Evolutionary conservation across 1,139 yeast species (phyloP).

Genomic region (Casaregolazyma suthepensis): DNA sequence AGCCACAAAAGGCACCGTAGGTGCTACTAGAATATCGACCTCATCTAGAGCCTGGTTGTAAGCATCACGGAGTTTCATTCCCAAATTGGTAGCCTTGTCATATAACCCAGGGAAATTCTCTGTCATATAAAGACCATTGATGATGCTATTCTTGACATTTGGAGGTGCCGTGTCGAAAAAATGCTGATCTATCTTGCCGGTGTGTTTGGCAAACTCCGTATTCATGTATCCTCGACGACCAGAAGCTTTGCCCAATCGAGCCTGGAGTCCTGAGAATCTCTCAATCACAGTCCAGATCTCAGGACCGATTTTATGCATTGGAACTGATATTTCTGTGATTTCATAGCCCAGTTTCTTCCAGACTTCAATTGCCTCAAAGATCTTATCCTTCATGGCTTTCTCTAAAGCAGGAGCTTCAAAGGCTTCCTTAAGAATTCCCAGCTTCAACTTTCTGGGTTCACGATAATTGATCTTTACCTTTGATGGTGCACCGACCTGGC

Average conservation of each 20-base stretch:
- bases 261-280: constrained; percentile 28
- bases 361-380: constrained; percentile 28
- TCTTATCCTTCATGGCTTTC: constrained; percentile 26
- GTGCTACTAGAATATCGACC: constrained; percentile 28
- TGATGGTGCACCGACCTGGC: constrained; percentile 26
- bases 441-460: constrained; percentile 20
- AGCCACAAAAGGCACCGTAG: constrained; percentile 29
- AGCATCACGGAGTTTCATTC: constrained; percentile 31
- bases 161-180: constrained; percentile 31
- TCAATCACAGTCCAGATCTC: constrained; percentile 35
- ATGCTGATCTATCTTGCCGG: constrained; percentile 26
- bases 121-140: constrained; percentile 31
- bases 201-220: constrained; percentile 20
- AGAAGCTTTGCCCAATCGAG: constrained; percentile 24
- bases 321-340: constrained; percentile 33
- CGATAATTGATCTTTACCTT: constrained; percentile 15
- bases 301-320: constrained; percentile 34
- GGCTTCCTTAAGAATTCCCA: constrained; percentile 35
- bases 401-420: constrained; percentile 33
- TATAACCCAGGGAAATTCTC: constrained; percentile 34
- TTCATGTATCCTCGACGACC: constrained; percentile 27
- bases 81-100: constrained; percentile 33
- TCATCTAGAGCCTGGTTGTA: constrained; percentile 30
- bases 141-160: constrained; percentile 29
- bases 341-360: constrained; percentile 31